Evolutionary conservation across 139 green algal species (phyloP), one percentile per base, ranked within the genome.

Genomic region (Picochlorum sp.): DNA sequence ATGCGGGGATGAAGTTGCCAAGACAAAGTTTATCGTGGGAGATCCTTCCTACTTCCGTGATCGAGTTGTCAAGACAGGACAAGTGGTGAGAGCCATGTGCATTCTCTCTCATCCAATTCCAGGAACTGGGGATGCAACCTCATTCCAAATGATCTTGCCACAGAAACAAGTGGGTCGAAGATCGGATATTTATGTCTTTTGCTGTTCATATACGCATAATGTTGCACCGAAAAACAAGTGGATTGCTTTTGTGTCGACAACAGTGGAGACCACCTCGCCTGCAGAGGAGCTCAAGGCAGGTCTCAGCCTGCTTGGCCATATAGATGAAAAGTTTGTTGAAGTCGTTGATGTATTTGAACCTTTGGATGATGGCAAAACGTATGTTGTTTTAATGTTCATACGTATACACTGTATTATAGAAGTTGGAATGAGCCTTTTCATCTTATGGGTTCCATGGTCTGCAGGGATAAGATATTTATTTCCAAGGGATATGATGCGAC

Each of bases 151-250:
- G 78, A 98, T 99, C 72, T 76, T 99, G 24, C 93, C 93, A 13
- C 91, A 98, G 78, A 92, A 91, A 75, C 93, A 99, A 80, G 76
- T 91, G 29, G 76, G 79, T 41, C 72, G 91, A 31, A 70, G 72
- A 16, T 85, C 73, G n/a, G 93, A 98, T 81, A 94, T 98, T 33
- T 99, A 99, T 72, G 89, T 99, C 13, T 97, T 98, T 79, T 96
- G 85, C 81, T 96, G 83, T 74, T 94, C 86, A 5, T 89, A 85
- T 69, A 66, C 70, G 7, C 93, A 98, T 82, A 91, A 91, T 67
- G 89, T 98, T 10, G 85, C 81, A 1, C 65, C 84, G 9, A 78
- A 81, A 60, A 71, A 82, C 76, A 98, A 96, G 73, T 99, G 80
- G 78, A 69, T 99, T n/a, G 93, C 93, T 12, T 98, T 97, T 75